Percentiles rank a stretch among this genome's conserved stretches.
Evolutionary conservation across 139 green algal species (phyloP).

Genomic region (Medakamo hakoo): DNA sequence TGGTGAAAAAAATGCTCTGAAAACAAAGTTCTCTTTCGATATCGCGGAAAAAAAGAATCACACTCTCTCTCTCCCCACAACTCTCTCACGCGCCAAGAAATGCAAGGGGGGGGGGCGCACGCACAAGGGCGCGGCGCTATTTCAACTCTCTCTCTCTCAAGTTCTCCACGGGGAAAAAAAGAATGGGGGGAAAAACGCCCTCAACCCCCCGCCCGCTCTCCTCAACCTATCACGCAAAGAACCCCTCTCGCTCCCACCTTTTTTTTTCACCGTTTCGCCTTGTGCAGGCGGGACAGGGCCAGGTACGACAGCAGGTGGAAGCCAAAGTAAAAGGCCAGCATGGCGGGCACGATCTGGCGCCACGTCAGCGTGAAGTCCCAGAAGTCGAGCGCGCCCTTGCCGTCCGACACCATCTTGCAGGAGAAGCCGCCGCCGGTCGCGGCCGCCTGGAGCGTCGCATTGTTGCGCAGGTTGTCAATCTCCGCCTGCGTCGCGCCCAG

Average conservation of each 20-base stretch:
- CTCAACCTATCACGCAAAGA: not conserved
- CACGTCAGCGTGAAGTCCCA: conserved; percentile 2
- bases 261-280: conserved; percentile 2
- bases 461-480: not conserved
- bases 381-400: conserved; percentile 4
- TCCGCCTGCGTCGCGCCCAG: not conserved
- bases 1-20: not conserved
- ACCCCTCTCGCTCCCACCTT: not conserved
- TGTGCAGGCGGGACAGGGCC: conserved; percentile 4
- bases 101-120: no score
- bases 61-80: no score
- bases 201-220: no score
- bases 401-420: not conserved
- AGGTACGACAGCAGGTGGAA: conserved; percentile 8
- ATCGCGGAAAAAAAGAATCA: not conserved
- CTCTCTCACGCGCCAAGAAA: no score
- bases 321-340: not conserved
- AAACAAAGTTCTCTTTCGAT: not conserved
- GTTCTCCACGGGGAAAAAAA: not conserved
- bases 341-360: not conserved
- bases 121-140: no score
- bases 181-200: not conserved
- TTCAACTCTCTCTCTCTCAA: no score
- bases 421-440: not conserved
- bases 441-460: not conserved